Evolutionary conservation across 176 grass and related monocot genomes (phyloP).

Genomic region (Oryza officinalis): DNA sequence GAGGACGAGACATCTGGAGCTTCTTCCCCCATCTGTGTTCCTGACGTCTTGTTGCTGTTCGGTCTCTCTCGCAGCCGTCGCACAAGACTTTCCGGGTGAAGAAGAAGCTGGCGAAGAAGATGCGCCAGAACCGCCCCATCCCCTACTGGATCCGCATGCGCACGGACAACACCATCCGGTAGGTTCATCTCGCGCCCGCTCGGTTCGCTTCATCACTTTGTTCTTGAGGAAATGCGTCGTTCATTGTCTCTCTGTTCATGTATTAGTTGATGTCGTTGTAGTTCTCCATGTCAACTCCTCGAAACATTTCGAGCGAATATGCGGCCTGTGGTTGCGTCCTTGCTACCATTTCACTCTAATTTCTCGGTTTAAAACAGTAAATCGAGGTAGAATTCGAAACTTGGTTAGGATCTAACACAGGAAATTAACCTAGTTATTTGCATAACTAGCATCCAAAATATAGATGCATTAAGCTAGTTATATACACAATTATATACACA

Average conservation of each 20-base stretch:
- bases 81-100: slow-evolving; percentile 95
- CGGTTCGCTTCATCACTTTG: background rate
- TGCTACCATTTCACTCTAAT: background rate
- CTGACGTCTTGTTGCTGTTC: background rate
- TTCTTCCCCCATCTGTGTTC: background rate
- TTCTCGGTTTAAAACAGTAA: background rate
- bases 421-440: too few relatives aligned
- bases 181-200: background rate
- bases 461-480: too few relatives aligned
- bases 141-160: slow-evolving; percentile 98
- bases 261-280: background rate
- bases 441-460: too few relatives aligned
- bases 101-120: slow-evolving; percentile 93
- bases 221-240: background rate
- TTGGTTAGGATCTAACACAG: too few relatives aligned
- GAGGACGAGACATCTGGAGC: background rate
- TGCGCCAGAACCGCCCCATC: slow-evolving; percentile 95
- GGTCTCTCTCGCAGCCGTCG: slow-evolving; percentile 50
- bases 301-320: background rate
- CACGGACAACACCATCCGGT: slow-evolving; percentile 93
- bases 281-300: background rate
- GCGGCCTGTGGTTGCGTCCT: background rate
- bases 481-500: too few relatives aligned
- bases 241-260: background rate
- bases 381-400: background rate